Conservation (phyloP, 176 grass and related monocot genomes). For the Eleusine indica region DNA sequence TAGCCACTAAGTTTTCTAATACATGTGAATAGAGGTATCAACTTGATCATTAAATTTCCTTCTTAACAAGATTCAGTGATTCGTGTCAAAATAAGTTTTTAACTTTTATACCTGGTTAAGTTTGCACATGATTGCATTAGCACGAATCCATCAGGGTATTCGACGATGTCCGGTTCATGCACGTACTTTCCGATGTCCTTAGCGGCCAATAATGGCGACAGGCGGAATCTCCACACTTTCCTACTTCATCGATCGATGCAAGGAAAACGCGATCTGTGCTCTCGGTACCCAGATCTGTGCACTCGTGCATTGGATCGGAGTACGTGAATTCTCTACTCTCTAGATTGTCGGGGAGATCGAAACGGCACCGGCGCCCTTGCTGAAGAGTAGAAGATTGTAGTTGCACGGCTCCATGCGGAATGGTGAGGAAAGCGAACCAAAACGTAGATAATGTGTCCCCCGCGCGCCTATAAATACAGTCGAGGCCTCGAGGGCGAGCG, state of each 20-base stretch:
- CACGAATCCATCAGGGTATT: too few species aligned
- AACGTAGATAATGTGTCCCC: neutral
- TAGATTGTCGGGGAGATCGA: conserved; percentile 1
- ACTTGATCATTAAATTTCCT: too few species aligned
- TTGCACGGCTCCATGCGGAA: neutral
- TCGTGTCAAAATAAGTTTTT: too few species aligned
- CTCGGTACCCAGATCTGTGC: neutral
- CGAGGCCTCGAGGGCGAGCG: neutral
- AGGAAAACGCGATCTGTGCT: neutral
- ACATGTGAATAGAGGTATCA: too few species aligned
- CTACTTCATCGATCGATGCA: neutral
- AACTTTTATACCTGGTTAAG: too few species aligned
- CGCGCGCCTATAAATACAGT: neutral
- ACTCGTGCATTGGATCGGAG: neutral
- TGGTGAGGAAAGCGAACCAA: neutral
- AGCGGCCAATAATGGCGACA: neutral
- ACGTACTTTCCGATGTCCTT: neutral
- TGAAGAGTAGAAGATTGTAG: neutral
- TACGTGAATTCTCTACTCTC: neutral
- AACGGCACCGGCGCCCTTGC: neutral
- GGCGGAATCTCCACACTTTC: neutral
- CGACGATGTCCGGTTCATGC: too few species aligned
- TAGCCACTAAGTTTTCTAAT: too few species aligned
- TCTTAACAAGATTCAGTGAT: too few species aligned
- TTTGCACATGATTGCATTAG: too few species aligned